A percentile compares a stretch with the other conserved stretches of the same genome.
Conservation (phyloP, 768 basidiomycete species). For the Naematelia aurantialba region DNA sequence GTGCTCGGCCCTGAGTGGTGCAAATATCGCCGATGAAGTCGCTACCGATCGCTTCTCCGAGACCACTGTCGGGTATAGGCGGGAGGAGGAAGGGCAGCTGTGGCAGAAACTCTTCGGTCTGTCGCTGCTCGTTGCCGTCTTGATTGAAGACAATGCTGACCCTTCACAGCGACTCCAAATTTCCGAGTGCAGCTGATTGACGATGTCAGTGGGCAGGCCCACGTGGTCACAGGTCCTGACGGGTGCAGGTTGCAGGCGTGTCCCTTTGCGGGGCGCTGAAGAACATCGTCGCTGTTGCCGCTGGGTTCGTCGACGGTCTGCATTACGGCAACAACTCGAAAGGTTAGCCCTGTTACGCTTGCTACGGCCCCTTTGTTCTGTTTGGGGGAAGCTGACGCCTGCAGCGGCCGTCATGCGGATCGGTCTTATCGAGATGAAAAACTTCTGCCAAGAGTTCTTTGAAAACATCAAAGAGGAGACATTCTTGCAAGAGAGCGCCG, state of each 20-base stretch:
- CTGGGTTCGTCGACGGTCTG: conserved; percentile 54
- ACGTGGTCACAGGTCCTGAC: background rate
- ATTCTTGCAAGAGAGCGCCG: conserved; percentile 54
- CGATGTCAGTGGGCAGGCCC: conserved; percentile 43
- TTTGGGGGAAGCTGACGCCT: background rate
- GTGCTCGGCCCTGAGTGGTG: conserved; percentile 54
- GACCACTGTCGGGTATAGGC: conserved; percentile 55
- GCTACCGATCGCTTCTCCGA: conserved; percentile 53
- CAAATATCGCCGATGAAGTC: conserved; percentile 56
- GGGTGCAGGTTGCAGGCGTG: conserved; percentile 51
- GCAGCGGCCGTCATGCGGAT: conserved; percentile 56
- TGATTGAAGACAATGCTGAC: conserved; percentile 7
- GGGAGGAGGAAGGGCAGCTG: conserved; percentile 51
- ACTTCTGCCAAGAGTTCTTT: conserved; percentile 55
- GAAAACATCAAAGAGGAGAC: conserved; percentile 51
- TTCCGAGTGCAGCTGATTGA: conserved; percentile 53
- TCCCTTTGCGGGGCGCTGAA: conserved; percentile 55
- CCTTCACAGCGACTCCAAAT: conserved; percentile 31
- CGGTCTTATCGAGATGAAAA: conserved; percentile 55
- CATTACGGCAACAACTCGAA: conserved; percentile 54
- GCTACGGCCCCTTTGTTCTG: background rate
- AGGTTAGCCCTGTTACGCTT: conserved; percentile 27
- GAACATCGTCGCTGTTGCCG: conserved; percentile 56
- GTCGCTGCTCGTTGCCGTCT: conserved; percentile 5
- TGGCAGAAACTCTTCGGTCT: conserved; percentile 53